Base-by-base conservation (phyloP, 2,329 filamentous ascomycete genomes). In the Aureobasidium sp. region DNA sequence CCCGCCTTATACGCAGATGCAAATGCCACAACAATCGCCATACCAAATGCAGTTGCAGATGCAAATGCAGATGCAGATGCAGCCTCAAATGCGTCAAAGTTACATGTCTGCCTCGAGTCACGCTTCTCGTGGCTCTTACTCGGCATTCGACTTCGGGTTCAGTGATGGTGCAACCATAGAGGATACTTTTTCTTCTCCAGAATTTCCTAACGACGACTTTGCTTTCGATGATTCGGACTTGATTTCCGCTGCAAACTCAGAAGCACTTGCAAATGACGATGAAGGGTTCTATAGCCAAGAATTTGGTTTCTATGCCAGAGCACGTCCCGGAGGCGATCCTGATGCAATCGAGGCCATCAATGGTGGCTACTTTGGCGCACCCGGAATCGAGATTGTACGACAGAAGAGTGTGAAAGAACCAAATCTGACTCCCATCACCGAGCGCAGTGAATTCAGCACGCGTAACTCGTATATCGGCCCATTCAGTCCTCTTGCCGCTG, bases 271-370 rank as follows among this genome's bases (percentile, higher is more conserved):
- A 49, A 92, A 91, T 67, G 94, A 99, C 69, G 87, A 87, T 7
- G 93, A 97, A 65, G 93, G 91, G 0, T 95, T 94, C 78, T 99
- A 99, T 70, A 94, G 94, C 0, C 88, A 91, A 67, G 94, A 99
- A 72, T 99, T 99, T 70, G 92, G 91, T 0, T 99, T 99, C 73
- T 99, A 96, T 72, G 91, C 92, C 11, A 71, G 75, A 48, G 71
- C 74, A 0, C 75, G 72, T 30, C 67, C 70, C 50, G 79, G 78
- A 34, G 67, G 69, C 25, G 77, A 76, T 34, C 76, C 77, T 61
- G 77, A 77, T 42, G 75, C 79, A 7, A 76, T 80, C 42, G 77
- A 88, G 60, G 89, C 88, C 67, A 82, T 85, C 14, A 89, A 91
- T 67, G 94, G 94, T 32, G 94, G 94, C 25, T 96, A 90, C 74